Conservation (phyloP, 1,284 basidiomycete genomes). For the Sporisorium reilianum region DNA sequence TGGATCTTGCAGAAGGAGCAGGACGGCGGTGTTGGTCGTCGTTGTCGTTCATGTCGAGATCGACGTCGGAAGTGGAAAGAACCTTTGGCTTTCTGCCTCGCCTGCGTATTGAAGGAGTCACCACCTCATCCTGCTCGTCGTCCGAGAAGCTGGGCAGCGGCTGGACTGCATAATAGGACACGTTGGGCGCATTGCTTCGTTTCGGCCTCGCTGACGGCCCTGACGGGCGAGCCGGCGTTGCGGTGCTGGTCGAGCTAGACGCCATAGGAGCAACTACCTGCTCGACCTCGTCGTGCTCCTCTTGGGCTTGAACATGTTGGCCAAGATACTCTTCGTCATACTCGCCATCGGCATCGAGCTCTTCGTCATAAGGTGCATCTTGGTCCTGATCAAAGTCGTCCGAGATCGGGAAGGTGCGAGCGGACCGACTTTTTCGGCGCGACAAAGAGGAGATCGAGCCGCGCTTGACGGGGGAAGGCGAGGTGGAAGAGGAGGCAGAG, state of each 20-base stretch:
- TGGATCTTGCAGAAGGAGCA: neutral
- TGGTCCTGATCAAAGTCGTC: constrained; percentile 18
- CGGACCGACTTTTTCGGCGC: constrained; percentile 18
- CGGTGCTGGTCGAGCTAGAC: constrained; percentile 5
- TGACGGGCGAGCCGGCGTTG: constrained; percentile 16
- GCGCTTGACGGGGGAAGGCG: constrained; percentile 20
- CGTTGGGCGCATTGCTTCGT: constrained; percentile 17
- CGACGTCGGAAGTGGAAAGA: constrained; percentile 22
- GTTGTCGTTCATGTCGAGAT: constrained; percentile 3
- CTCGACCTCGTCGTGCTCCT: neutral
- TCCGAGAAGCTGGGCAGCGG: constrained; percentile 24
- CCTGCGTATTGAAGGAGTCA: constrained; percentile 26
- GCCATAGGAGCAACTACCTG: neutral
- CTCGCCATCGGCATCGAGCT: constrained; percentile 35
- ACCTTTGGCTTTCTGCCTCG: constrained; percentile 9
- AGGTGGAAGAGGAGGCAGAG: constrained; percentile 13
- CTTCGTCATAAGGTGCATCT: constrained; percentile 31
- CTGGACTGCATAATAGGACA: constrained; percentile 17
- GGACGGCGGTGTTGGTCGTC: neutral
- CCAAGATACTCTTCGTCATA: constrained; percentile 27
- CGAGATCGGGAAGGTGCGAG: constrained; percentile 30
- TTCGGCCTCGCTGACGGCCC: constrained; percentile 24
- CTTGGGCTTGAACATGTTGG: constrained; percentile 16
- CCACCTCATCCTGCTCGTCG: constrained; percentile 26
- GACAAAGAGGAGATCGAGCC: constrained; percentile 5